Base-by-base conservation (phyloP, 2,329 filamentous ascomycete genomes). In the Tolypocladium paradoxum region DNA sequence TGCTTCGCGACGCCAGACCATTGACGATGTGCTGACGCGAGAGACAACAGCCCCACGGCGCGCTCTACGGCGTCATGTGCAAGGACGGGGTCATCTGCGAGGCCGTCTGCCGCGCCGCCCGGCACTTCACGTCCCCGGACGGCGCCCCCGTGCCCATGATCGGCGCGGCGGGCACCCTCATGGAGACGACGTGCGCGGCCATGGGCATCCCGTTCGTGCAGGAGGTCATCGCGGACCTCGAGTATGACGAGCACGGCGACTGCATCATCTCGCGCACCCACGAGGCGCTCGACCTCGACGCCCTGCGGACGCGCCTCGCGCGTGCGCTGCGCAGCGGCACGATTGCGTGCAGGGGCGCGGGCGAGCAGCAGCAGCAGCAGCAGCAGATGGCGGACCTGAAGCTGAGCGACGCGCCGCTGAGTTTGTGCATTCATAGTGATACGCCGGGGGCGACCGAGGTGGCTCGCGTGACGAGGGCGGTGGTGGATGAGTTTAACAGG, bases 31-130 rank as follows among this genome's bases (percentile, higher is more conserved):
- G n/a, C n/a, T n/a, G n/a, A n/a, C n/a, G n/a, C n/a, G n/a, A n/a
- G n/a, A n/a, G n/a, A n/a, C n/a, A n/a, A n/a, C 50, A 57, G 58
- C 22, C 53, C 1, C 53, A 54, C 36, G 53, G 53, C 14, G 53
- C 49, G 6, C 36, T 54, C 7, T 54, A 51, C 45, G 49, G 49
- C 35, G 49, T 45, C 49, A 54, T 54, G 53, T 48, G 47, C 49
- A 34, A 43, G 9, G 65, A 68, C 51, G 49, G 50, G 3, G 34
- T 33, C 1, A 62, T 64, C 34, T 62, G 63, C 52, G 59, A 58
- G 29, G 62, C 65, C 18, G 64, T 68, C 1, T 53, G 68, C 0
- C 55, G 60, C 20, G 65, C 64, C 7, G 61, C 60, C 35, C 53
- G 51, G 14, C 49, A 57, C 6, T 68, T 67, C 37, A 53, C 60